Evolutionary conservation across 2,329 filamentous ascomycete species (phyloP), one percentile per base, ranked within the genome.

Genomic region (Bimuria novae-zelandiae): DNA sequence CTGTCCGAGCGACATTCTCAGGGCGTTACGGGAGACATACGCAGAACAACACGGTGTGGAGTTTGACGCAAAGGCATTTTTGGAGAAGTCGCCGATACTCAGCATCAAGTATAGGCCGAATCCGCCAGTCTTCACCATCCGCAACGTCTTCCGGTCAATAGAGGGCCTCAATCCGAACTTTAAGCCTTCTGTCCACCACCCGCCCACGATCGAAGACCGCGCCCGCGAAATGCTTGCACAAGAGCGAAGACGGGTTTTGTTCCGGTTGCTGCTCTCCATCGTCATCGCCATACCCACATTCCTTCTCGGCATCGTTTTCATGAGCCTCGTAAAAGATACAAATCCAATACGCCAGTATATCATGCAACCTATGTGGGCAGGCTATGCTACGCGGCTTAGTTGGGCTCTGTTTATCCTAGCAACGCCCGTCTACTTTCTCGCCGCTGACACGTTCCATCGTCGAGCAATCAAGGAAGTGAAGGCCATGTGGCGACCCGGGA

Each of bases 251-350:
- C 81, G 86, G 27, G 82, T 95, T 12, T 73, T 92, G 0, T 77
- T 83, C 54, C 86, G 92, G n/a, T 81, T 91, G 14, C 67, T 89
- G 1, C 79, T 95, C 50, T 88, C 90, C 1, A 72, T 88, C 23
- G 64, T 87, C 22, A 77, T 89, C 5, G 87, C 89, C 17, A 87
- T 97, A 39, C 92, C 93, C 1, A 90, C 90, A 0, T 92, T 97
- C 62, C 71, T 96, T 45, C 85, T 97, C 33, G 92, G 93, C 3
- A 90, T 97, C 48, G 86, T 96, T 1, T 96, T 90, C 76, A 97
- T 96, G 92, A 90, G 84, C 55, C 80, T 97, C 1, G 81, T 96
- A 0, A 78, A 87, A 0, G 71, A 79, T 3, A 73, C 79, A 1
- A 82, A 92, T 60, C 60, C 73, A 0, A 79, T 80, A 11, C 85